phyloP scores from a whole-genome alignment of 2,329 filamentous ascomycete species.

The Huntiella abstrusa region DNA sequence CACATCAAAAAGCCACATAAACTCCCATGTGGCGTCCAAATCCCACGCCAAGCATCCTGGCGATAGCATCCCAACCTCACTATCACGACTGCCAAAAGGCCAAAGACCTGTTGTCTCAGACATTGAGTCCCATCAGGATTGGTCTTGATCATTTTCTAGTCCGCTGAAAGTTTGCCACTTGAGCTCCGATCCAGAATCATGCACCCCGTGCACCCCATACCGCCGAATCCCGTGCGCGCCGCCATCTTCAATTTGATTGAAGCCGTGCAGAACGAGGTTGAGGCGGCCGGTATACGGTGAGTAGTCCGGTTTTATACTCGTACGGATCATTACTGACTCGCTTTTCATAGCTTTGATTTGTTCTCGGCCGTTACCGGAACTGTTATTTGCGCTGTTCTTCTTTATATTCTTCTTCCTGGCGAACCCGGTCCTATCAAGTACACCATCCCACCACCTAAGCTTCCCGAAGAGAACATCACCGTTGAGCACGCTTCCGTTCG shows the following conservation, averaged over 20 bases:
- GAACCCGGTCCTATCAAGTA: slow-evolving; percentile 34
- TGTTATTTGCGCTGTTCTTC: slow-evolving; percentile 17
- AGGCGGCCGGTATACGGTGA: slow-evolving; percentile 6
- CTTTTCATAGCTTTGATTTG: slow-evolving; percentile 15
- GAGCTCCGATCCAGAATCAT: not conserved
- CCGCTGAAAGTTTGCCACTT: no score
- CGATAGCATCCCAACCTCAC: no score
- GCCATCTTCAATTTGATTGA: slow-evolving; percentile 3
- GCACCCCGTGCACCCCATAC: not conserved
- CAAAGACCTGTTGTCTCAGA: no score
- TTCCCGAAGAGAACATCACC: slow-evolving; percentile 35
- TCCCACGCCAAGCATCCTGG: no score
- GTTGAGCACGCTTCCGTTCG: slow-evolving; percentile 44
- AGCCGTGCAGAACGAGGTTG: slow-evolving; percentile 5
- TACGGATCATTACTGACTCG: not conserved
- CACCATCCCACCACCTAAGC: slow-evolving; percentile 40
- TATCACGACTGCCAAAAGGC: no score
- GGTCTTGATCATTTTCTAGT: no score
- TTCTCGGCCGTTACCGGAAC: slow-evolving; percentile 17
- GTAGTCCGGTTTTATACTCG: slow-evolving; percentile 1
- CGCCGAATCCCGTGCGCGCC: slow-evolving; percentile 6
- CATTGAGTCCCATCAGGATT: no score
- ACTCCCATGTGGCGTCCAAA: no score
- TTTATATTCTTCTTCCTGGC: slow-evolving; percentile 16
- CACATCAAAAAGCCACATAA: no score